These are phyloP conservation scores for Fraxinus latifolia DNA, from an alignment of 305 asterid species.

Conservation along the genomic window DNA sequence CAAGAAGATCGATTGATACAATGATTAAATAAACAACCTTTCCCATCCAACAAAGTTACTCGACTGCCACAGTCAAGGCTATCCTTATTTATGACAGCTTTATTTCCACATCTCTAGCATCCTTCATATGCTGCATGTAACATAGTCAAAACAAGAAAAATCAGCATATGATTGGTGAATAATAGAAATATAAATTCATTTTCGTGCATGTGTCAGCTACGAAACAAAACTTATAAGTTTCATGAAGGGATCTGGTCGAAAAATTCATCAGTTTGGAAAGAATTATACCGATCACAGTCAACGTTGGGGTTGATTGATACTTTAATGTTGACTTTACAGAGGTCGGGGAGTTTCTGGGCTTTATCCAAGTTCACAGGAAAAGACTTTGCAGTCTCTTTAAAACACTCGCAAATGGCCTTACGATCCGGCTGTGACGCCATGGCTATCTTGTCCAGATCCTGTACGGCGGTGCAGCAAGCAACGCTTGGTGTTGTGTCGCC, in stretches of 20 bases:
- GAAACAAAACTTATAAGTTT: not conserved
- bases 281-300: constrained; percentile 21
- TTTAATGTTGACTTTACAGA: constrained; percentile 19
- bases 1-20: not conserved
- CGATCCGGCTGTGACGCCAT: constrained; percentile 21
- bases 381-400: constrained; percentile 20
- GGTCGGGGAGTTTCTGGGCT: constrained; percentile 21
- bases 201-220: not conserved
- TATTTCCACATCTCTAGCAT: not conserved
- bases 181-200: not conserved
- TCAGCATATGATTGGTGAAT: not conserved
- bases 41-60: not conserved
- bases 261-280: not conserved
- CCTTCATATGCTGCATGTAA: constrained; percentile 15
- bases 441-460: constrained; percentile 24
- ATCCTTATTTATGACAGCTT: not conserved
- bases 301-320: constrained; percentile 11
- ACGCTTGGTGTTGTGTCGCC: constrained; percentile 20
- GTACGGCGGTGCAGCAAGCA: constrained; percentile 22
- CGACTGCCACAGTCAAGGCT: not conserved
- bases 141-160: not conserved
- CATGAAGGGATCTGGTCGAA: not conserved
- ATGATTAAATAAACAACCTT: not conserved
- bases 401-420: constrained; percentile 28
- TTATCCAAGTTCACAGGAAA: constrained; percentile 28